phyloP scores from a whole-genome alignment of 306 rosid genomes.

The Fagus crenata region DNA sequence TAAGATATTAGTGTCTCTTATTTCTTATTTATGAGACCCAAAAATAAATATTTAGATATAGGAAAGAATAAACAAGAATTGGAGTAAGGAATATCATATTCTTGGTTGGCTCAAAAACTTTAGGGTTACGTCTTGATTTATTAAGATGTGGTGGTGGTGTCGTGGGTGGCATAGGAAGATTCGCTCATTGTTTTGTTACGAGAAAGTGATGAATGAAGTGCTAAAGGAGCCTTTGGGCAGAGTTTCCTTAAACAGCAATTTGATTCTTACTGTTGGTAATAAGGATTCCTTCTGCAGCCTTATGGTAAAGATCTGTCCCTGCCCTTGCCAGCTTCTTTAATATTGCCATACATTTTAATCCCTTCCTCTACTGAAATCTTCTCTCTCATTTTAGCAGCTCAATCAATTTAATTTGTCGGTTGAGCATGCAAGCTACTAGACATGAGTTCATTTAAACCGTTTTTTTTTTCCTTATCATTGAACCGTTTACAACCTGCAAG shows the following conservation, averaged over 20 bases:
- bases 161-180: slow-evolving; percentile 45
- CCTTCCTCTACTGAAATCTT: neutral
- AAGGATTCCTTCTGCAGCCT: slow-evolving; percentile 50
- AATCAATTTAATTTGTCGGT: neutral
- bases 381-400: neutral
- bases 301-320: slow-evolving; percentile 24
- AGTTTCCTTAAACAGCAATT: slow-evolving; percentile 45
- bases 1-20: neutral
- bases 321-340: slow-evolving; percentile 9
- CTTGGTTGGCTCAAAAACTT: slow-evolving; percentile 36
- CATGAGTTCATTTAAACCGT: neutral
- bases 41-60: neutral
- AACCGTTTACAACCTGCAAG: neutral
- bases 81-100: slow-evolving; percentile 22
- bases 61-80: slow-evolving; percentile 5
- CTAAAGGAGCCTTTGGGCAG: slow-evolving; percentile 44
- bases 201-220: slow-evolving; percentile 48
- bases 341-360: slow-evolving; percentile 2
- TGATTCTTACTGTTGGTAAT: slow-evolving; percentile 46
- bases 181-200: slow-evolving; percentile 40
- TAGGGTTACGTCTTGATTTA: slow-evolving; percentile 7
- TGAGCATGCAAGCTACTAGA: neutral
- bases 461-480: neutral
- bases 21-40: neutral
- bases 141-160: slow-evolving; percentile 21